These are phyloP conservation scores for Teratosphaeria zuluensis DNA, from an alignment of 2,329 filamentous ascomycete genomes.

Conservation along the genomic window DNA sequence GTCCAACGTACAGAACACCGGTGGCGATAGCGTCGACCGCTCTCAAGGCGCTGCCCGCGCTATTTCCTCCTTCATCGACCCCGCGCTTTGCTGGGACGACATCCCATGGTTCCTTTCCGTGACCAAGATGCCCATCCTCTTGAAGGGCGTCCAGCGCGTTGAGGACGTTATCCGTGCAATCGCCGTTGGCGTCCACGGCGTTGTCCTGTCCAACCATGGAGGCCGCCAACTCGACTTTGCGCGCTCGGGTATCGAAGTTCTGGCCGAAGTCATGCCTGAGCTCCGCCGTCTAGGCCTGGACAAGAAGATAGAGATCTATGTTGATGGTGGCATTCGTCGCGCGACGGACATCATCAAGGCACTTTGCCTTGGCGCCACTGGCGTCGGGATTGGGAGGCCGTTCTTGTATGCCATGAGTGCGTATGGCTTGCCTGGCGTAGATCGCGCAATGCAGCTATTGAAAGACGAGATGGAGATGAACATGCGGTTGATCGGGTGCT, in stretches of 20 bases:
- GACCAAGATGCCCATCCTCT: slow-evolving; percentile 87
- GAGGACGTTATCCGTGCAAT: slow-evolving; percentile 84
- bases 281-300: slow-evolving; percentile 63
- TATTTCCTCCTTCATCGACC: slow-evolving; percentile 96
- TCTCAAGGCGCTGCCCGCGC: slow-evolving; percentile 88
- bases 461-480: slow-evolving; percentile 97
- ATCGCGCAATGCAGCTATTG: slow-evolving; percentile 68
- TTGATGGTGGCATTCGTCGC: slow-evolving; percentile 83
- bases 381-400: slow-evolving; percentile 86
- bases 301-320: slow-evolving; percentile 57
- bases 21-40: slow-evolving; percentile 65
- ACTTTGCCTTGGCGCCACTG: slow-evolving; percentile 80
- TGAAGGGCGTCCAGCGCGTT: slow-evolving; percentile 93
- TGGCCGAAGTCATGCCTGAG: slow-evolving; percentile 88
- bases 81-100: slow-evolving; percentile 83
- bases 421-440: slow-evolving; percentile 79
- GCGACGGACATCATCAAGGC: slow-evolving; percentile 95
- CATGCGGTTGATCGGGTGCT: slow-evolving; percentile 85
- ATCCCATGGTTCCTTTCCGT: slow-evolving; percentile 77
- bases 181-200: slow-evolving; percentile 65
- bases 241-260: slow-evolving; percentile 76
- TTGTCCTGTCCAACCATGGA: slow-evolving; percentile 93
- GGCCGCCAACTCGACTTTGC: slow-evolving; percentile 90
- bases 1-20: slow-evolving; percentile 63
- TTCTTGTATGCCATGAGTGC: slow-evolving; percentile 95